Percentiles rank a stretch among this genome's conserved stretches.
Conservation (phyloP, 768 basidiomycete species). For the Boletus sp. region DNA sequence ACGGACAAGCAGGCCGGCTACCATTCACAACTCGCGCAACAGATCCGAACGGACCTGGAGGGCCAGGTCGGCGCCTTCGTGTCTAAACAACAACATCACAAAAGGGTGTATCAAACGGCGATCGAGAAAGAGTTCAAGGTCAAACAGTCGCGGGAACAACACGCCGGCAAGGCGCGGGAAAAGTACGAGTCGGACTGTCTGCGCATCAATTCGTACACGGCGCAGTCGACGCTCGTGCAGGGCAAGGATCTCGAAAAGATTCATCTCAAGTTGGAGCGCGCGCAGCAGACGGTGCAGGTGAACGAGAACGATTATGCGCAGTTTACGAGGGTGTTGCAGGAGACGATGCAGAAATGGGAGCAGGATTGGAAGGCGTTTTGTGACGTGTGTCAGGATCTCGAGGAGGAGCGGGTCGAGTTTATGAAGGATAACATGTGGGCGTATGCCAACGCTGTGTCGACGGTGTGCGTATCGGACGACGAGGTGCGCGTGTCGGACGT, state of each 20-base stretch:
- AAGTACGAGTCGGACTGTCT: slow-evolving; percentile 93
- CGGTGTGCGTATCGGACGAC: slow-evolving; percentile 92
- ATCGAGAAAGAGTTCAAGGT: slow-evolving; percentile 92
- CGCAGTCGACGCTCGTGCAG: slow-evolving; percentile 86
- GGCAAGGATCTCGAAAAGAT: slow-evolving; percentile 94
- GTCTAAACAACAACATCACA: slow-evolving; percentile 64
- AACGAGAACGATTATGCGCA: slow-evolving; percentile 94
- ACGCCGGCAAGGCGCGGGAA: slow-evolving; percentile 86
- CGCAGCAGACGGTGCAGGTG: slow-evolving; percentile 82
- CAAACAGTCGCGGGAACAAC: slow-evolving; percentile 82
- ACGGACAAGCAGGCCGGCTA: slow-evolving; percentile 77
- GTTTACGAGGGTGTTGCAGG: slow-evolving; percentile 75
- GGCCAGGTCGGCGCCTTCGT: slow-evolving; percentile 57
- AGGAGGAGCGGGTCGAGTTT: slow-evolving; percentile 92
- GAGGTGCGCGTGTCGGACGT: slow-evolving; percentile 58
- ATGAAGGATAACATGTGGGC: slow-evolving; percentile 95
- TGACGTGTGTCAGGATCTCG: slow-evolving; percentile 93
- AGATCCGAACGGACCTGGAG: slow-evolving; percentile 78
- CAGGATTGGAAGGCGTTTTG: slow-evolving; percentile 92
- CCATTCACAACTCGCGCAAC: slow-evolving; percentile 72
- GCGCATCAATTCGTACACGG: slow-evolving; percentile 91
- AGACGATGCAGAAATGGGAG: slow-evolving; percentile 87
- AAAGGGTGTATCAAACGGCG: slow-evolving; percentile 65
- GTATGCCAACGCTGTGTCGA: slow-evolving; percentile 95
- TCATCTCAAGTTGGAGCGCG: slow-evolving; percentile 80